Base-by-base conservation (phyloP, 2,329 filamentous ascomycete genomes). In the Colletotrichum siamense region DNA sequence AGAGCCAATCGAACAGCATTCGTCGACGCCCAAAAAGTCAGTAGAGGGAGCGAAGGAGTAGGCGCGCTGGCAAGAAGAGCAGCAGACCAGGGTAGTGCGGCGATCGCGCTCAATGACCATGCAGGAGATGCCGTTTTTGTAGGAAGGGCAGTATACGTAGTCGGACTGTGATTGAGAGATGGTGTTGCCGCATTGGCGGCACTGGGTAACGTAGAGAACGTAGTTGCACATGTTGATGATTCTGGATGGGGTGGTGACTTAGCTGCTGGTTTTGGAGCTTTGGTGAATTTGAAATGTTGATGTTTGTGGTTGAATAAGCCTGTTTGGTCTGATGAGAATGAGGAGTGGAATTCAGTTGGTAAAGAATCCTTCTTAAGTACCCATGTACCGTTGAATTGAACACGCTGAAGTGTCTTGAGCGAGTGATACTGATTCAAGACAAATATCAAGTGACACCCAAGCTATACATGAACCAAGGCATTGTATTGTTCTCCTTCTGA, bases 91-190 rank as follows among this genome's bases (percentile, higher is more conserved):
- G n/a, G 49, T 68, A 6, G 75, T 77, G 18, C 39, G 61, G 30
- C 71, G 55, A 30, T 59, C 71, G 8, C 75, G 75, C 63, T 74
- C 71, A 2, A 77, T 63, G 2, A 39, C 24, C 22, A 66, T 44
- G 24, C 75, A 77, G 7, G 22, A 10, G 5, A 77, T 55, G 30
- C 67, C 66, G 28, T 67, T 74, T 8, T 26, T 34, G 30, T 75
- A 75, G 13, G 61, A 26, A 8, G 67, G 71, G 71, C 75, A 77
- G 66, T 77, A 77, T 26, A 77, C 75, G 6, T 18, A 71, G 52
- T 71, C 62, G 24, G 71, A 61, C 13, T 63, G 49, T 4, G 22
- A 24, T 3, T 57, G 24, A 44, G n/a, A 66, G 36, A 57, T 62
- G 15, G 26, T 71, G 30, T 44, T 30, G 3, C 67, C 61, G 15